Evolutionary conservation across 163 green algal species (phyloP).

Genomic region (Coccomyxa subellipsoidea): DNA sequence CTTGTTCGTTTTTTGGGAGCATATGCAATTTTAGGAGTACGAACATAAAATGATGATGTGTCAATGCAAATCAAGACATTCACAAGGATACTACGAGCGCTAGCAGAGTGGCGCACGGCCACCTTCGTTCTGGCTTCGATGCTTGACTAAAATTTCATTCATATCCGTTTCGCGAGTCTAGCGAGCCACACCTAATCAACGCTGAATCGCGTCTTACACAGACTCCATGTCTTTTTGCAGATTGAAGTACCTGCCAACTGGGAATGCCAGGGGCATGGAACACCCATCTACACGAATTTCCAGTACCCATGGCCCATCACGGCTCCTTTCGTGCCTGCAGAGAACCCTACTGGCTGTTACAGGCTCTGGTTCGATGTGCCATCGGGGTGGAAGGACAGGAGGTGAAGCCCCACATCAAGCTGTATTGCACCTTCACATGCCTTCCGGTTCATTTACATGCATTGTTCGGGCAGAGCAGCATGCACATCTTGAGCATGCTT

Average conservation of each 20-base stretch:
- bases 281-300: constrained; percentile 95
- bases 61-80: too few relatives aligned
- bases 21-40: not conserved
- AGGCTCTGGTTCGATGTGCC: constrained; percentile 57
- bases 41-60: too few relatives aligned
- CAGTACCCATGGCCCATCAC: constrained; percentile 81
- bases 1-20: not conserved
- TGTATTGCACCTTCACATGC: too few relatives aligned
- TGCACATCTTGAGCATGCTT: not conserved
- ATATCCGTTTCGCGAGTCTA: not conserved
- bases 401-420: not conserved
- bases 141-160: not conserved
- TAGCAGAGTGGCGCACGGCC: not conserved
- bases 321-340: constrained; percentile 77
- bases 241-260: constrained; percentile 84
- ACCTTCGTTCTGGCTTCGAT: not conserved
- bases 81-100: too few relatives aligned
- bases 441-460: too few relatives aligned
- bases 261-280: constrained; percentile 80
- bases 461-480: too few relatives aligned
- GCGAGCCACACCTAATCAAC: too few relatives aligned
- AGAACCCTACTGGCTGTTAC: constrained; percentile 93
- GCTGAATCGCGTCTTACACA: too few relatives aligned
- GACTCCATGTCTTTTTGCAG: constrained; percentile 30
- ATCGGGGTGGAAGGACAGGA: not conserved